Conservation (phyloP, 208 protist species). For the Leishmania braziliensis region DNA sequence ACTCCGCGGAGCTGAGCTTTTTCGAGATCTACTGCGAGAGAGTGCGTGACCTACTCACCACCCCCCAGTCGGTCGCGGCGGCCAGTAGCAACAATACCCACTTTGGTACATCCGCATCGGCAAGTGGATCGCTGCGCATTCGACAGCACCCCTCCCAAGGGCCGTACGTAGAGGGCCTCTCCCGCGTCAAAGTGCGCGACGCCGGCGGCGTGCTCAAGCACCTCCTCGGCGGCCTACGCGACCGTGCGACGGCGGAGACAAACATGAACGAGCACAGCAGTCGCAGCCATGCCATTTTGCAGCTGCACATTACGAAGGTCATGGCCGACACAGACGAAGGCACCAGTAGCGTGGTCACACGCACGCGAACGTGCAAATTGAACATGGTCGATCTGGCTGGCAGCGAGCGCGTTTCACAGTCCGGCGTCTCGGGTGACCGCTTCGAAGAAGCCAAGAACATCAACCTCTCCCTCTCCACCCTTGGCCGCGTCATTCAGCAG, state of each 20-base stretch:
- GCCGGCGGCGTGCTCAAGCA: conserved; percentile 51
- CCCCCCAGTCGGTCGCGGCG: background rate
- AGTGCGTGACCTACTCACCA: conserved; percentile 75
- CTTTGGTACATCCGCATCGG: background rate
- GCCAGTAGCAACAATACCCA: background rate
- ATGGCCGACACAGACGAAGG: conserved; percentile 27
- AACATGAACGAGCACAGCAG: conserved; percentile 96
- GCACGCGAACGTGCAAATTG: conserved; percentile 68
- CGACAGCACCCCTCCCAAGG: conserved; percentile 77
- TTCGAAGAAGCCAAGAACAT: conserved; percentile 96
- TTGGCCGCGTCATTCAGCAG: conserved; percentile 90
- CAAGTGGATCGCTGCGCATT: conserved; percentile 47
- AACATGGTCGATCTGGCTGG: conserved; percentile 98
- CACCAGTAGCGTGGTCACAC: conserved; percentile 64
- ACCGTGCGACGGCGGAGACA: conserved; percentile 88
- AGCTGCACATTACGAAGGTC: conserved; percentile 88
- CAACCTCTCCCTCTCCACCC: conserved; percentile 95
- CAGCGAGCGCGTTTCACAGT: conserved; percentile 92
- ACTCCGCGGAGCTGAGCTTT: conserved; percentile 77
- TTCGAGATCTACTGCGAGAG: conserved; percentile 92
- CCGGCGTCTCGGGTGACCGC: conserved; percentile 91
- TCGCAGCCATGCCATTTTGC: conserved; percentile 96
- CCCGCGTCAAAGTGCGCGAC: conserved; percentile 57
- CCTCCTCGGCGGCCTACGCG: conserved; percentile 63
- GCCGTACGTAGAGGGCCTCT: conserved; percentile 80